A percentile compares a stretch with the other conserved stretches of the same genome.
Conservation (phyloP, 176 grass and related monocot species). For the Thinopyrum elongatum region DNA sequence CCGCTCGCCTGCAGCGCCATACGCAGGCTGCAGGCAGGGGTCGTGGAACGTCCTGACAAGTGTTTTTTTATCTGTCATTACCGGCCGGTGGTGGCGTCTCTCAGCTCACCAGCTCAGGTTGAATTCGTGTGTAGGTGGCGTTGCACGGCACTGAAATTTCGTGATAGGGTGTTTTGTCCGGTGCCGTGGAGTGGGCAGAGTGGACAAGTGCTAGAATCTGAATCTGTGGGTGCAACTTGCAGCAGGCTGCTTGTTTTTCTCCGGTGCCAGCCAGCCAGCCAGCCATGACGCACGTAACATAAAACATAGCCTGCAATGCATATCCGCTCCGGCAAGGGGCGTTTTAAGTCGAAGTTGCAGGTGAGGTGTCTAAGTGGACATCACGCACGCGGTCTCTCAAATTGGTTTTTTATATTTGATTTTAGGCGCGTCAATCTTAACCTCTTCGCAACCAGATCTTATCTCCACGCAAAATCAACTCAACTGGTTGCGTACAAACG, state of each 20-base stretch:
- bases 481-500: too few species aligned
- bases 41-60: conserved; percentile 34
- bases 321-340: not conserved
- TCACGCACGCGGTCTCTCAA: not conserved
- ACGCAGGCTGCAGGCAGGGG: not conserved
- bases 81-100: not conserved
- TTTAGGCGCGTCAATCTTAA: not conserved
- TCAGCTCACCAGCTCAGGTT: not conserved
- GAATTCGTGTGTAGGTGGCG: not conserved
- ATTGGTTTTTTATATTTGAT: not conserved
- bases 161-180: conserved; percentile 18
- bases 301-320: not conserved
- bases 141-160: not conserved
- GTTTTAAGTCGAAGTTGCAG: not conserved
- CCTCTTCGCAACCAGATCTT: not conserved
- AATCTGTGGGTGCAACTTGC: conserved; percentile 60
- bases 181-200: not conserved
- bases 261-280: not conserved
- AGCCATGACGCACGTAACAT: not conserved
- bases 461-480: too few species aligned
- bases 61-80: conserved; percentile 22
- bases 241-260: conserved; percentile 31
- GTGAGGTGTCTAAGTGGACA: too few species aligned
- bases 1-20: conserved; percentile 2
- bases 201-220: conserved; percentile 39